Evolutionary conservation across 1,284 basidiomycete species (phyloP).

Genomic region (Vanrija sp.): DNA sequence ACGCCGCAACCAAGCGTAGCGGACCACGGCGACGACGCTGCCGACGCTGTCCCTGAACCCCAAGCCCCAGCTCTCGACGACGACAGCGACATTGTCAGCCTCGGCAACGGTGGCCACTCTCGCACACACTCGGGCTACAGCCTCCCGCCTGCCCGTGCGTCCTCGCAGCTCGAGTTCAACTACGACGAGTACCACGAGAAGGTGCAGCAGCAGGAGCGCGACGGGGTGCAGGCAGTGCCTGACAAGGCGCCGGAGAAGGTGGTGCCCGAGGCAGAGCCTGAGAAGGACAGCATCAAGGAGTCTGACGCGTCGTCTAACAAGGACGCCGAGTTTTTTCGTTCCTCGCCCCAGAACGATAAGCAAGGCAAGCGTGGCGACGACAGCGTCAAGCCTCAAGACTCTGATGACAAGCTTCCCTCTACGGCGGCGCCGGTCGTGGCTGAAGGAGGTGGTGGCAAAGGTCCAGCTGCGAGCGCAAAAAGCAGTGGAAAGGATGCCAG

Average conservation of each 20-base stretch:
- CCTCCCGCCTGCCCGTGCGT: conserved; percentile 16
- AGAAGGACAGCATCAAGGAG: no score
- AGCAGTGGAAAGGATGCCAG: no score
- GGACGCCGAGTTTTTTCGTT: conserved; percentile 8
- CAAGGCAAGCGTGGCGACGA: neutral
- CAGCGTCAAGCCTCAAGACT: no score
- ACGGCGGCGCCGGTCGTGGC: neutral
- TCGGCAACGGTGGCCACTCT: conserved; percentile 3
- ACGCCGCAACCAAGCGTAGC: neutral
- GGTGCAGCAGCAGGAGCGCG: no score
- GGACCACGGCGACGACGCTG: neutral
- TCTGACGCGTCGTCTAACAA: no score
- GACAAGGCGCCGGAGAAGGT: no score
- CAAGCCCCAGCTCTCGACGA: conserved; percentile 8
- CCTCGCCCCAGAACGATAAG: neutral
- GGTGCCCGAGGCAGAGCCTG: no score
- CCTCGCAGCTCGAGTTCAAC: conserved; percentile 18
- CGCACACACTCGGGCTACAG: conserved; percentile 6
- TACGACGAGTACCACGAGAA: conserved; percentile 16
- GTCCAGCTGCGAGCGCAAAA: neutral
- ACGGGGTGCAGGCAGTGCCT: no score
- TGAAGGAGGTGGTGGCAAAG: neutral
- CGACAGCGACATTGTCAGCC: conserved; percentile 16
- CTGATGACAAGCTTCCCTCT: no score
- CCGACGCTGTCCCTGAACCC: neutral